A percentile compares a stretch with the other conserved stretches of the same genome.
phyloP scores from a whole-genome alignment of 169 alveolate species.

The Plasmodium vivax region DNA sequence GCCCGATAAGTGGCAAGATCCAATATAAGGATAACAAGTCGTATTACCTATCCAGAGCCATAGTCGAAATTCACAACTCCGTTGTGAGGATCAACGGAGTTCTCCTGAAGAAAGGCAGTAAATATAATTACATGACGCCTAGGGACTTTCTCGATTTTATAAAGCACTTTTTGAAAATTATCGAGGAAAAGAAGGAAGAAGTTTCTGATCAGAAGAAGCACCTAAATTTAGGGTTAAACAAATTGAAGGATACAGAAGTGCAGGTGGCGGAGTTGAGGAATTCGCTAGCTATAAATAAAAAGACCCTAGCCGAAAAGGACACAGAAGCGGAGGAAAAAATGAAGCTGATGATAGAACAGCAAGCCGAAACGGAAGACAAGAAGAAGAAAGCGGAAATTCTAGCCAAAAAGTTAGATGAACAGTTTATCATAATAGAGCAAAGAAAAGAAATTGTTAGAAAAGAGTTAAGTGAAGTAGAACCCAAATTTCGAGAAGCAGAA shows the following conservation, averaged over 20 bases:
- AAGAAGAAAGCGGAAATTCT: conserved; percentile 91
- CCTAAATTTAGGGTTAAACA: conserved; percentile 95
- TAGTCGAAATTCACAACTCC: conserved; percentile 63
- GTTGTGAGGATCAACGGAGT: conserved; percentile 45
- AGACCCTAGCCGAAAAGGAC: conserved; percentile 93
- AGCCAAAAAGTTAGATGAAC: conserved; percentile 91
- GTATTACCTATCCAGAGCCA: conserved; percentile 66
- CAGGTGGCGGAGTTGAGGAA: conserved; percentile 93
- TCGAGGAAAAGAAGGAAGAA: conserved; percentile 92
- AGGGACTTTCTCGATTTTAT: conserved; percentile 97
- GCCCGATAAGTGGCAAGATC: conserved; percentile 60
- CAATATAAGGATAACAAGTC: conserved; percentile 37
- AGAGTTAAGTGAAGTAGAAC: conserved; percentile 95
- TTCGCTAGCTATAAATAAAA: conserved; percentile 91
- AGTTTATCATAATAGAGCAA: conserved; percentile 89
- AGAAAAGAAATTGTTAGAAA: conserved; percentile 90
- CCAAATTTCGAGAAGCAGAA: conserved; percentile 95
- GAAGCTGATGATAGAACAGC: conserved; percentile 94
- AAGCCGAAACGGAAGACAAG: conserved; percentile 94
- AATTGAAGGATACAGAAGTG: conserved; percentile 93
- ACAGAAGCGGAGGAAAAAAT: conserved; percentile 95
- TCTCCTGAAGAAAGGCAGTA: conserved; percentile 64
- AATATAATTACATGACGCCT: conserved; percentile 84
- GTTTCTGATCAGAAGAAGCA: conserved; percentile 94
- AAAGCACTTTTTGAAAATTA: conserved; percentile 93